phyloP scores from a whole-genome alignment of 129 eudicot genomes.

The Chrysanthemum seticuspe region DNA sequence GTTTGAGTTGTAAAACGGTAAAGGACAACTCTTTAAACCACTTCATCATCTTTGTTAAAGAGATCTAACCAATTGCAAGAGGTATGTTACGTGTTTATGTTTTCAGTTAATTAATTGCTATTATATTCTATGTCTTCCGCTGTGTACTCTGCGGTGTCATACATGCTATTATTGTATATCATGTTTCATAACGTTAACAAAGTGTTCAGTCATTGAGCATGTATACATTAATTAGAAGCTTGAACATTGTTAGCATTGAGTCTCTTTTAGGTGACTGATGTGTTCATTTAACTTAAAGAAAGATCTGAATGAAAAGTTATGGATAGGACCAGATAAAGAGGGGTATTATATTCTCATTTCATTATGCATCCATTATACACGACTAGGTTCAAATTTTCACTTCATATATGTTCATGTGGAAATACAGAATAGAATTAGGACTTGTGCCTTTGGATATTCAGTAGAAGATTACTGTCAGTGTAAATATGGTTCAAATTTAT shows the following conservation, averaged over 20 bases:
- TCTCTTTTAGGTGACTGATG: conserved; percentile 16
- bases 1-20: too few species aligned
- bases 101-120: too few species aligned
- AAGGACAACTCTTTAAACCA: too few species aligned
- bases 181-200: too few species aligned
- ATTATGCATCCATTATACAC: conserved; percentile 17
- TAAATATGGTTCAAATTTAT: neutral
- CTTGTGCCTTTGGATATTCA: neutral
- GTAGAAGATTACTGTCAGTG: neutral
- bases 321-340: conserved; percentile 9
- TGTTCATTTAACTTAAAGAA: conserved; percentile 3
- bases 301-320: conserved; percentile 6
- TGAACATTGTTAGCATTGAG: conserved; percentile 22
- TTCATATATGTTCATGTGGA: neutral
- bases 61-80: too few species aligned
- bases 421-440: neutral
- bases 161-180: too few species aligned
- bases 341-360: conserved; percentile 18
- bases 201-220: neutral
- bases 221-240: neutral
- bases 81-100: too few species aligned
- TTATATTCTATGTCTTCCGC: too few species aligned
- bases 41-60: too few species aligned
- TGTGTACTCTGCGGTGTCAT: too few species aligned
- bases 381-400: conserved; percentile 24